Conservation (phyloP, 176 grass and related monocot species). For the Eleusine coracana region DNA sequence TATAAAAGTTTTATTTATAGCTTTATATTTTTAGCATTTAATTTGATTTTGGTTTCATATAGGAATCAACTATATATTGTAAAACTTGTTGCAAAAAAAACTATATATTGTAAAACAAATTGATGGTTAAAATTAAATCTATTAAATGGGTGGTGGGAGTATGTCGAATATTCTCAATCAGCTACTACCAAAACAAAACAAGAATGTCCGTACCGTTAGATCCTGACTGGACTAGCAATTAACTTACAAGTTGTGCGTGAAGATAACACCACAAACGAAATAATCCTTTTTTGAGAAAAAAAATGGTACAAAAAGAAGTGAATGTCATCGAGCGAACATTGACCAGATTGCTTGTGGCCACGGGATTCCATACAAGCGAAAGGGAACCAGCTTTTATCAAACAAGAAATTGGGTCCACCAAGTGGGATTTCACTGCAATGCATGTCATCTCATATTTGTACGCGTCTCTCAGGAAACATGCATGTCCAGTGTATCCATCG, state of each 20-base stretch:
- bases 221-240: not conserved
- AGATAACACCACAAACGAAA: not conserved
- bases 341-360: conserved; percentile 34
- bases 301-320: not conserved
- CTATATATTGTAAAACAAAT: too few species aligned
- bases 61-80: too few species aligned
- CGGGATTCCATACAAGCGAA: conserved; percentile 6
- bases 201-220: not conserved
- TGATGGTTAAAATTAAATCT: too few species aligned
- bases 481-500: not conserved
- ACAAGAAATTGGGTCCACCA: conserved; percentile 14
- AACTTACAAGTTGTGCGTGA: conserved; percentile 23
- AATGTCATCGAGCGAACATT: not conserved
- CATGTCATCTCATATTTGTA: conserved; percentile 24
- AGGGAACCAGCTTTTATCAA: conserved; percentile 18
- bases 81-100: too few species aligned
- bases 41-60: too few species aligned
- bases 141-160: too few species aligned
- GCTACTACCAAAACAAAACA: not conserved
- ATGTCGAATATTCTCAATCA: not conserved
- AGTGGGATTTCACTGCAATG: not conserved
- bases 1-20: too few species aligned
- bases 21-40: too few species aligned
- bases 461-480: not conserved
- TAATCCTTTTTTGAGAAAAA: not conserved